Base-by-base conservation (phyloP, 2,329 filamentous ascomycete species). In the Cladophialophora psammophila region DNA sequence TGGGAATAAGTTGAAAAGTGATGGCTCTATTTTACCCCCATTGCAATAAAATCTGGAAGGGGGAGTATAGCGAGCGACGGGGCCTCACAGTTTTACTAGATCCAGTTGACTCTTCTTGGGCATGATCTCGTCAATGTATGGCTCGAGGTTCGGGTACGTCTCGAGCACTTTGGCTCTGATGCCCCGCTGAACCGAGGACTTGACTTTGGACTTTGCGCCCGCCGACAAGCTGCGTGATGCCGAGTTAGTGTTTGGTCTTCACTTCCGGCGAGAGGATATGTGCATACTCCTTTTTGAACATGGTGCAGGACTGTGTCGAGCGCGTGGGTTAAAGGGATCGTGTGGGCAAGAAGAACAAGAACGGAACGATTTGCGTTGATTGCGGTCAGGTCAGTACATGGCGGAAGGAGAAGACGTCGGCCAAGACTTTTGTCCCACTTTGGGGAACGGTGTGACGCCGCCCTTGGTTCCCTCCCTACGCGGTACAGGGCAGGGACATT, bases 51-150 rank as follows among this genome's bases (percentile, higher is more conserved):
- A 26, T 8, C 2, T 13, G 20, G 55, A 5, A 26, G 7, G 13
- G 32, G n/a, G n/a, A 13, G 20, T 45, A 54, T 48, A 13, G 31
- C 53, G 7, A 52, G 10, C 5, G 26, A 63, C 56, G 55, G 54
- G 42, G 34, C 76, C 77, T 65, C 78, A 89, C 83, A 97, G 88
- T 83, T 98, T 98, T 80, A 98, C 89, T 72, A 92, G 88, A 80
- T 94, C 91, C 62, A 98, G 84, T 70, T 95, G 92, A 66, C 91
- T 88, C 80, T 98, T 99, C 82, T 98, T 98, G 59, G 95, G 95
- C 72, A 99, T 85, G 74, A 98, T 89, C 78, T 96, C 92, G 79
- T 99, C 95, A 80, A 97, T 96, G 81, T 93, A 87, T 0, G 92
- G 91, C 72, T 89, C 88, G 60, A 98, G 90, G 60, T 92, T 87